Evolutionary conservation across 306 rosid genomes (phyloP), one percentile per base, ranked within the genome.

Genomic region (Cucumis melo): DNA sequence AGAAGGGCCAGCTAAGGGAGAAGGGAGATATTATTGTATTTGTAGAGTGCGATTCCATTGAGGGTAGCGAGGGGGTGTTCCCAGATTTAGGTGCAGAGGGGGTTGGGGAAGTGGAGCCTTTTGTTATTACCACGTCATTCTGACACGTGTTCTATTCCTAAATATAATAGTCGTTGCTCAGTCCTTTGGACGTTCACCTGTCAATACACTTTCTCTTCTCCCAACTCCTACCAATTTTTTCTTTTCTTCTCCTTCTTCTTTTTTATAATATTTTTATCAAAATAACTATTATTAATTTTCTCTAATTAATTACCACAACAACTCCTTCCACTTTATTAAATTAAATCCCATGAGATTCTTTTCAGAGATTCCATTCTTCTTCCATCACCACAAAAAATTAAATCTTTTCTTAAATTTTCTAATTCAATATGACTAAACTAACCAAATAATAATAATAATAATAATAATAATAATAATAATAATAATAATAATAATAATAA

Each of bases 161-260:
- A 16, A 16, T 14, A 16, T 14, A 17, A 53, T 17, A 5, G 77
- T 19, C 20, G 60, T 72, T 72, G 76, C 24, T 13, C 20, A 27
- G 76, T 72, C 76, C 60, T 14, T 44, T 50, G 44, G 61, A 72
- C 38, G 60, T 50, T 72, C 24, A 72, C 27, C 76, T 72, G 76
- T 67, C 74, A 67, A 67, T 21, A 67, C 74, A 27, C 56, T 41
- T 68, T 42, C 56, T n/a, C 36, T 41, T 1, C 74, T 21, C 54
- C 74, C 54, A 41, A 19, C 8, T 0, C n/a, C 59, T 27, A 27
- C 29, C 29, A 27, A 27, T 27, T 27, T 27, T 27, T 27, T 1
- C 29, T 27, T 27, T 27, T 27, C 29, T 27, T 27, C 2, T 27
- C 2, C 1, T 27, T 27, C 29, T 27, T 27, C 29, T 27, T 27